phyloP scores from a whole-genome alignment of 106 monocot genomes.

The Dendrobium nobile region DNA sequence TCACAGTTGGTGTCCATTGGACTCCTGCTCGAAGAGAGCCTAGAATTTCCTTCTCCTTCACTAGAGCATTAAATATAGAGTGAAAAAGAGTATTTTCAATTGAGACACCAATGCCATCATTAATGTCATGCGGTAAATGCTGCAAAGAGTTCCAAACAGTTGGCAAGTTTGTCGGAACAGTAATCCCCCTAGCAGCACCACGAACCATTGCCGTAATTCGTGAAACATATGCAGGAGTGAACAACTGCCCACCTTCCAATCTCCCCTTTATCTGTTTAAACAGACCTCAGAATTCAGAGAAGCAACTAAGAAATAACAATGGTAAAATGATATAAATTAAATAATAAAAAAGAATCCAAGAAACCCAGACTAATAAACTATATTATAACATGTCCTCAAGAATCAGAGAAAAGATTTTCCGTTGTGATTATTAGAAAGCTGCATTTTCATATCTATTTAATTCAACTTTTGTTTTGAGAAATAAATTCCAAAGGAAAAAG shows the following conservation, averaged over 20 bases:
- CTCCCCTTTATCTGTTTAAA: slow-evolving; percentile 72
- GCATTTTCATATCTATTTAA: not conserved
- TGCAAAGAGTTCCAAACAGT: slow-evolving; percentile 83
- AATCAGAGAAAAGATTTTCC: not conserved
- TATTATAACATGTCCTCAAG: not conserved
- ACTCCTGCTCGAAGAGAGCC: slow-evolving; percentile 85
- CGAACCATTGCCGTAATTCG: slow-evolving; percentile 87
- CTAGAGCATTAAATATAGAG: slow-evolving; percentile 69
- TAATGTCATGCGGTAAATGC: slow-evolving; percentile 61
- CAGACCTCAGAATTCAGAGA: not conserved
- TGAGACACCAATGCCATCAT: slow-evolving; percentile 61
- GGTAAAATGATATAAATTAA: not conserved
- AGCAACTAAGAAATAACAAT: not conserved
- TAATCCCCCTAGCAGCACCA: slow-evolving; percentile 84
- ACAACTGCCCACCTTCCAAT: slow-evolving; percentile 90
- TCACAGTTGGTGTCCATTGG: slow-evolving; percentile 94
- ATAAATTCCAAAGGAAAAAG: not conserved
- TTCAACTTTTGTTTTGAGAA: not conserved
- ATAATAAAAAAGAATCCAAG: not conserved
- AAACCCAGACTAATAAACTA: not conserved
- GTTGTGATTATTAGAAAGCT: not conserved
- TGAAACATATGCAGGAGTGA: slow-evolving; percentile 85
- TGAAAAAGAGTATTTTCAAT: slow-evolving; percentile 85
- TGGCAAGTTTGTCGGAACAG: slow-evolving; percentile 75
- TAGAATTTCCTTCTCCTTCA: slow-evolving; percentile 73